phyloP scores from a whole-genome alignment of 1,139 yeast genomes.

The Yamadazyma jaroonii region DNA sequence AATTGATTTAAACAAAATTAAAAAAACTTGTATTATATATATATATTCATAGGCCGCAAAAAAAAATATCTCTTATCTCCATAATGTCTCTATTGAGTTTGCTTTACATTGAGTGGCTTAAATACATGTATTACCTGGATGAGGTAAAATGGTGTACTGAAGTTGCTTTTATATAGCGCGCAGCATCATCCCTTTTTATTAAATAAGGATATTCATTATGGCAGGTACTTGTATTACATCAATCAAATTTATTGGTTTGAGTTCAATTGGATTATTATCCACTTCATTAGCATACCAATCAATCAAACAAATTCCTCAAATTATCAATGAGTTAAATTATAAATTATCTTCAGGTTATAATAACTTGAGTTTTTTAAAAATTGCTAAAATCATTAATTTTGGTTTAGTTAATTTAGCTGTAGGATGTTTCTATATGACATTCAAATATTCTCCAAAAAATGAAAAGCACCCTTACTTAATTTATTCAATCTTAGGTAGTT shows the following conservation, averaged over 20 bases:
- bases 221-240: conserved; percentile 50
- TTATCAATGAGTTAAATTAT: conserved; percentile 27
- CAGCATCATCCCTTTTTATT: conserved; percentile 78
- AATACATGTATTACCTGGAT: too few species aligned
- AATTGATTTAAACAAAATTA: conserved; percentile 2
- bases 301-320: conserved; percentile 30
- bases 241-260: conserved; percentile 49
- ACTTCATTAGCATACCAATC: conserved; percentile 40
- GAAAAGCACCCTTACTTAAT: conserved; percentile 57
- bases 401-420: conserved; percentile 38
- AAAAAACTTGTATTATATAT: too few species aligned
- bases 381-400: conserved; percentile 27
- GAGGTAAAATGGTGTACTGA: not conserved
- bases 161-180: not conserved
- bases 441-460: conserved; percentile 34
- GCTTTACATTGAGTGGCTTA: too few species aligned
- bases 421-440: conserved; percentile 41
- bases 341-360: conserved; percentile 4
- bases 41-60: too few species aligned
- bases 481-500: conserved; percentile 53
- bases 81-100: too few species aligned
- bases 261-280: conserved; percentile 51
- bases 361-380: conserved; percentile 15
- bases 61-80: too few species aligned
- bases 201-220: conserved; percentile 38